Conservation (phyloP, 176 grass and related monocot genomes). For the Hsuehochloa calcarea region DNA sequence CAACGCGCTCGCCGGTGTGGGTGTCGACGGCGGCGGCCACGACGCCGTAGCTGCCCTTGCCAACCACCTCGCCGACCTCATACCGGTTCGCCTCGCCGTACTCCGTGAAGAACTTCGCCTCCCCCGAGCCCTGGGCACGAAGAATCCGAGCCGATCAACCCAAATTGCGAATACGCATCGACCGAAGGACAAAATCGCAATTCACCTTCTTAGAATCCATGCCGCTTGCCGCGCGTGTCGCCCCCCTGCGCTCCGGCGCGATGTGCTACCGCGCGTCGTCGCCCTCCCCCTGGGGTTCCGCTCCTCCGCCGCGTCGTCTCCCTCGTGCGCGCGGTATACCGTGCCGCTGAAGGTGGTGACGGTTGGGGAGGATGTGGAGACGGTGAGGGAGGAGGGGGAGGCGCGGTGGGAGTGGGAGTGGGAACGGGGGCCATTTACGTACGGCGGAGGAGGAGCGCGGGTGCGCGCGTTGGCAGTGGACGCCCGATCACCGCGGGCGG, state of each 20-base stretch:
- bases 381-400: constrained; percentile 17
- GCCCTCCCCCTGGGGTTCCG: not conserved
- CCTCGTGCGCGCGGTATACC: not conserved
- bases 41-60: constrained; percentile 81
- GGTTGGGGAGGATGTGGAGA: constrained; percentile 3
- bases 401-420: constrained; percentile 21
- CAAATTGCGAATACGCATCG: not conserved
- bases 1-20: constrained; percentile 58
- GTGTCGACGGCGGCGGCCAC: constrained; percentile 66
- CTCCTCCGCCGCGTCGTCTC: not conserved
- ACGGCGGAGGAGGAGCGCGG: constrained; percentile 20
- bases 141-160: constrained; percentile 17
- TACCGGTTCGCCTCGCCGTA: constrained; percentile 71
- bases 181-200: not conserved
- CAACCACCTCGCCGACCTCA: constrained; percentile 64
- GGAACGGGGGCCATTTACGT: constrained; percentile 30
- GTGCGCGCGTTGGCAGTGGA: constrained; percentile 19
- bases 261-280: not conserved
- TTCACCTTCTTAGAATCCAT: constrained; percentile 43
- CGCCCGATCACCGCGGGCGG: constrained; percentile 36
- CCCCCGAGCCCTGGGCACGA: constrained; percentile 36
- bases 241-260: not conserved
- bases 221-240: not conserved
- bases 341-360: not conserved
- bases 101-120: constrained; percentile 71